phyloP scores from a whole-genome alignment of 2,329 filamentous ascomycete species.

The Colletotrichum brevisporum region DNA sequence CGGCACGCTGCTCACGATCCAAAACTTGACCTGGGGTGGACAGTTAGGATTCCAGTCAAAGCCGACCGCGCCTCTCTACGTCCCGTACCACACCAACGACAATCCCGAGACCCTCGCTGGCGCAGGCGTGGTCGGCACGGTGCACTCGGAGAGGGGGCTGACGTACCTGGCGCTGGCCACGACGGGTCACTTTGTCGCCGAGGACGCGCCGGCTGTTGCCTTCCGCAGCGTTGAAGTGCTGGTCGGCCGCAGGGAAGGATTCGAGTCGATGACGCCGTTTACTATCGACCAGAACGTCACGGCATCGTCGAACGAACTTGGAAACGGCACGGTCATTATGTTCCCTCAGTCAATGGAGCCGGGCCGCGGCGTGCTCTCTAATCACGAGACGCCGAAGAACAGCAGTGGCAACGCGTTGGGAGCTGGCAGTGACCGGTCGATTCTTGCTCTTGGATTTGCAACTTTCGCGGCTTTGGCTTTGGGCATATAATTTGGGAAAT shows the following conservation, averaged over 20 bases:
- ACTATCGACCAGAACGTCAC: constrained; percentile 42
- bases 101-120: constrained; percentile 62
- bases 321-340: constrained; percentile 29
- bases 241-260: constrained; percentile 75
- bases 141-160: constrained; percentile 81
- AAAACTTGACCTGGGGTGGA: constrained; percentile 87
- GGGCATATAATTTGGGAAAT: background rate
- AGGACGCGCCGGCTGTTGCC: constrained; percentile 77
- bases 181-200: constrained; percentile 77
- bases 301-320: constrained; percentile 6
- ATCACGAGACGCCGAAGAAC: constrained; percentile 9
- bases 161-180: constrained; percentile 77
- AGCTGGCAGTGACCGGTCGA: background rate
- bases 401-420: constrained; percentile 1
- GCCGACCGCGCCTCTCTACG: constrained; percentile 76
- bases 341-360: constrained; percentile 33
- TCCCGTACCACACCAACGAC: constrained; percentile 66
- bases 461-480: background rate
- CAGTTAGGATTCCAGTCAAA: constrained; percentile 75
- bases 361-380: constrained; percentile 7
- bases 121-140: constrained; percentile 77
- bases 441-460: constrained; percentile 8
- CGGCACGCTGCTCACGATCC: constrained; percentile 79
- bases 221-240: constrained; percentile 83
- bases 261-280: constrained; percentile 60